Conservation (phyloP, 2,329 filamentous ascomycete genomes). For the Diaporthe humulicola region DNA sequence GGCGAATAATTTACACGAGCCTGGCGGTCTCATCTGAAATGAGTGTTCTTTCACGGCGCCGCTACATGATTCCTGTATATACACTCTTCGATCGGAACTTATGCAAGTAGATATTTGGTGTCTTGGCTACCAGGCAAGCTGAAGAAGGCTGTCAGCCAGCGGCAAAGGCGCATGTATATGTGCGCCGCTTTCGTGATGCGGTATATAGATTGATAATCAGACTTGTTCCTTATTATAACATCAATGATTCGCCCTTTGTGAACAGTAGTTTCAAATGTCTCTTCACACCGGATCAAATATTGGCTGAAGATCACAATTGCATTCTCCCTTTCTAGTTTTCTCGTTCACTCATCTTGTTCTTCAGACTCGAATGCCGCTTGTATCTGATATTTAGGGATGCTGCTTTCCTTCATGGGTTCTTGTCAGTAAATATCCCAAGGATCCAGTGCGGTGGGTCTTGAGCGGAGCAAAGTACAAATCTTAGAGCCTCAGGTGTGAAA, state of each 20-base stretch:
- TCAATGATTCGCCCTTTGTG: neutral
- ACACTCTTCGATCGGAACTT: neutral
- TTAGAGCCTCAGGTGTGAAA: neutral
- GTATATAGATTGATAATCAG: neutral
- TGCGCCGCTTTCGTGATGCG: neutral
- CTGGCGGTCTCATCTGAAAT: too few relatives aligned
- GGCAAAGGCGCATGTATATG: too few relatives aligned
- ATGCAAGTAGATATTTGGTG: too few relatives aligned
- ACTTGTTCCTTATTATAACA: too few relatives aligned
- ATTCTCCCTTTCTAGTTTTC: neutral
- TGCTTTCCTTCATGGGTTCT: neutral
- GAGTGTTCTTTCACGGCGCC: accelerated
- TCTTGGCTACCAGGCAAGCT: neutral
- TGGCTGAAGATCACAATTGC: too few relatives aligned
- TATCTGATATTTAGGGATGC: neutral
- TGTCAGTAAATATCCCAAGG: too few relatives aligned
- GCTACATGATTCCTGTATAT: neutral
- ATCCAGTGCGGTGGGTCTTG: too few relatives aligned
- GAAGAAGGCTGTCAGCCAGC: neutral
- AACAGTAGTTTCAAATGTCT: neutral
- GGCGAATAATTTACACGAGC: neutral
- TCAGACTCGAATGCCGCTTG: neutral
- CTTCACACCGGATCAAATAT: neutral
- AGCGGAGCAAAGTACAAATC: neutral
- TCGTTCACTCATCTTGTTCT: too few relatives aligned